These are phyloP conservation scores for Ochetophila trinervis DNA, from an alignment of 306 rosid species.

Conservation along the genomic window DNA sequence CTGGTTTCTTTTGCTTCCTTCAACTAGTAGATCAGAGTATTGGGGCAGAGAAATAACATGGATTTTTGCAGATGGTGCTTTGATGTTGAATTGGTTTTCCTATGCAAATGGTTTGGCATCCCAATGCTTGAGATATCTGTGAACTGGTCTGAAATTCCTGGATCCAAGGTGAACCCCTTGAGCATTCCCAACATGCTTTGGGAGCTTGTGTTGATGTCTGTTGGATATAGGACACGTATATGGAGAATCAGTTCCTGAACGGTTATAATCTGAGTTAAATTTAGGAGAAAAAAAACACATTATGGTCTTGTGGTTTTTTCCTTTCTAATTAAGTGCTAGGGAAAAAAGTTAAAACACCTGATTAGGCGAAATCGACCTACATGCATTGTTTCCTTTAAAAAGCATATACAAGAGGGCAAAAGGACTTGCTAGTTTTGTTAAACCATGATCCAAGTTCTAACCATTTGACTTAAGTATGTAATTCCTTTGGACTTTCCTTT, in stretches of 20 bases:
- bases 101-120: conserved; percentile 67
- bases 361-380: neutral
- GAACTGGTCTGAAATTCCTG: conserved; percentile 98
- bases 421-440: no score
- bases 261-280: conserved; percentile 9
- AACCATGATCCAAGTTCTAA: no score
- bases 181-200: conserved; percentile 98
- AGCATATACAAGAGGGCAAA: no score
- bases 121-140: conserved; percentile 86
- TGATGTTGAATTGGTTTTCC: conserved; percentile 81
- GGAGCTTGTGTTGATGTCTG: conserved; percentile 91
- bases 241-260: conserved; percentile 68
- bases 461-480: no score
- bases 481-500: no score
- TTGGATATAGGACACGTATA: conserved; percentile 81
- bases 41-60: neutral
- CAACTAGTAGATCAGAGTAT: neutral
- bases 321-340: no score
- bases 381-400: conserved; percentile 11
- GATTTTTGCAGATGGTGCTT: conserved; percentile 86
- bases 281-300: conserved; percentile 2
- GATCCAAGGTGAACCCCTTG: conserved; percentile 86
- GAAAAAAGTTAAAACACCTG: conserved; percentile 6
- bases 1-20: neutral
- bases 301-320: neutral